Base-by-base conservation (phyloP, 768 basidiomycete genomes). In the Botryobasidium botryosum region DNA sequence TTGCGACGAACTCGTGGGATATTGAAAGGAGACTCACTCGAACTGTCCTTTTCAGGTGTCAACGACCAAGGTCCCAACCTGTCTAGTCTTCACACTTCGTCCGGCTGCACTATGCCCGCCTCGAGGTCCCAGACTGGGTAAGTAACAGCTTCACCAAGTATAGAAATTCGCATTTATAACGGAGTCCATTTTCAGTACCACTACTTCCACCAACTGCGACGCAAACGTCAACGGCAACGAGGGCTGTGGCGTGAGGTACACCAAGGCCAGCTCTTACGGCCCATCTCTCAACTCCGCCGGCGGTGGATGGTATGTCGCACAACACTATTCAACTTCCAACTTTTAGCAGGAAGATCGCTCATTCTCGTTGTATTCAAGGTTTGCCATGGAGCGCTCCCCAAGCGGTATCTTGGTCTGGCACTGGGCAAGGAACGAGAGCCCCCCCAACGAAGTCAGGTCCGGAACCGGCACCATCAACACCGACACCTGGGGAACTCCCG, bases 41-140 rank as follows among this genome's bases (percentile, higher is more conserved):
- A n/a, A n/a, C n/a, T n/a, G n/a, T n/a, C n/a, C 43, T 37, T 29
- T 28, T 25, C 39, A 35, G 47, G 43, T 43, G 38, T 44, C 2
- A 51, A 51, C 38, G 43, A 51, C 35, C 32, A 45, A 35, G 23
- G 43, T n/a, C 40, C 52, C 23, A 48, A 49, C 23, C 46, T 35
- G 18, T 44, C 41, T 23, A 48, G 41, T 21, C 35, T 50, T 4
- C 46, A 50, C 35, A 49, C 53, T 13, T 23, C 43, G 15, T 3
- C 40, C 66, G 72, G 66, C 1, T 77, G 75, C 59, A 67, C 68
- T 6, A 74, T 75, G 70, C 71, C 69, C 17, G 48, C 58, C 2
- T 57, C 53, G 1, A 66, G 69, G 20, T 31, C 56, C 6, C 57
- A 71, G 48, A 69, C 67, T 3, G 74, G 74, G 73, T 72, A 50